Conservation (phyloP, 2,329 filamentous ascomycete species). For the Stagonosporopsis vannaccii region DNA sequence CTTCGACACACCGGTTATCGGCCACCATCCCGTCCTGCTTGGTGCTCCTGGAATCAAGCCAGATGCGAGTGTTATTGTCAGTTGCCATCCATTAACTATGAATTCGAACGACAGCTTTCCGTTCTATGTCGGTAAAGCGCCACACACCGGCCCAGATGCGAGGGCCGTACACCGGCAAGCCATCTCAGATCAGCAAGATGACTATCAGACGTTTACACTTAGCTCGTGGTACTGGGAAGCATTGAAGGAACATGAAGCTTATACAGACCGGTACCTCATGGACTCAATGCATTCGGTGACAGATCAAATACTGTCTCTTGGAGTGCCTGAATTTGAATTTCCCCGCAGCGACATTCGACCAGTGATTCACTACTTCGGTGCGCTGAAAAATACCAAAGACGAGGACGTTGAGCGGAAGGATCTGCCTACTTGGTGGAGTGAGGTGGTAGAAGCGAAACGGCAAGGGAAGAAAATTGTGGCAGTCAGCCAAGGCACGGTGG, state of each 20-base stretch:
- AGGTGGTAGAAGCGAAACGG: neutral
- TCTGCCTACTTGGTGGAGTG: neutral
- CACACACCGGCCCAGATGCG: neutral
- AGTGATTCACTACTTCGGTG: neutral
- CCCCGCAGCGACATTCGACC: neutral
- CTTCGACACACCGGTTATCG: neutral
- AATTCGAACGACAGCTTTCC: neutral
- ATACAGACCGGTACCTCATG: neutral
- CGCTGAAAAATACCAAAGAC: neutral
- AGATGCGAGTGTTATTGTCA: neutral
- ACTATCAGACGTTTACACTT: neutral
- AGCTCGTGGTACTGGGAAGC: neutral
- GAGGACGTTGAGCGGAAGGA: too few relatives aligned
- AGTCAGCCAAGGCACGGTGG: neutral
- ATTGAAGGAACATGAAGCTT: neutral
- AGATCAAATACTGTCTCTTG: neutral
- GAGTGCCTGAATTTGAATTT: slow-evolving; percentile 2
- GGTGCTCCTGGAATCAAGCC: neutral
- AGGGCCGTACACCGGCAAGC: neutral
- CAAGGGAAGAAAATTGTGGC: slow-evolving; percentile 4
- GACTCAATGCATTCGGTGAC: neutral
- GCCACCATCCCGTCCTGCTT: neutral
- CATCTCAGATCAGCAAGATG: neutral
- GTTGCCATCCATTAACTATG: neutral
- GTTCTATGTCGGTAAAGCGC: neutral